Percentiles rank a stretch among this genome's conserved stretches.
phyloP scores from a whole-genome alignment of 176 grass and related monocot species.

The Triticum dicoccoides region DNA sequence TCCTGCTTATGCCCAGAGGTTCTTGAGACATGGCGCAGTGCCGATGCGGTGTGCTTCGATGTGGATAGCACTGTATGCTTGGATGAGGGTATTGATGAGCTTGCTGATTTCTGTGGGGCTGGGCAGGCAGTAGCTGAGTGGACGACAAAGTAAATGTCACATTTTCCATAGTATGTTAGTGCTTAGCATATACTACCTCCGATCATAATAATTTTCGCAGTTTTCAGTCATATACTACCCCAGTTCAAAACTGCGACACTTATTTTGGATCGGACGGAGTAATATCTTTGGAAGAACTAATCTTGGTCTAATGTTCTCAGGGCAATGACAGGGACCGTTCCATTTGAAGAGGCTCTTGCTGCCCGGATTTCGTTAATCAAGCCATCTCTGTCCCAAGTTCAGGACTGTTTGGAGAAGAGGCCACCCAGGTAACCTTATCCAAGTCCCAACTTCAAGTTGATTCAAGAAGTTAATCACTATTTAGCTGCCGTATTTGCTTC shows the following conservation, averaged over 20 bases:
- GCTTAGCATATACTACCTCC: neutral
- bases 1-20: constrained; percentile 25
- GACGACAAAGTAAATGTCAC: constrained; percentile 11
- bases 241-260: too few species aligned
- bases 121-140: constrained; percentile 84
- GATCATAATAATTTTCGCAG: too few species aligned
- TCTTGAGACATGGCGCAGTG: constrained; percentile 52
- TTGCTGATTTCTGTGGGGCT: constrained; percentile 76
- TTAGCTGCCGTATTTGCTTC: constrained; percentile 9
- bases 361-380: constrained; percentile 2
- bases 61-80: constrained; percentile 90
- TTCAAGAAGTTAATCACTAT: constrained; percentile 14
- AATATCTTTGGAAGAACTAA: neutral
- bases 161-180: neutral
- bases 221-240: too few species aligned
- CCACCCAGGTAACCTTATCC: neutral
- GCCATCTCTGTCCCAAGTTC: neutral
- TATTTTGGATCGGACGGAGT: too few species aligned
- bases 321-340: constrained; percentile 1
- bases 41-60: constrained; percentile 80
- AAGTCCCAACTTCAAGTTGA: neutral
- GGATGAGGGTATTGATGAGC: constrained; percentile 91
- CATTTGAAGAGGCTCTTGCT: neutral
- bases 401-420: constrained; percentile 5
- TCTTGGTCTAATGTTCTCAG: neutral